phyloP scores from a whole-genome alignment of 345 rosid species.

The Populus deltoides region DNA sequence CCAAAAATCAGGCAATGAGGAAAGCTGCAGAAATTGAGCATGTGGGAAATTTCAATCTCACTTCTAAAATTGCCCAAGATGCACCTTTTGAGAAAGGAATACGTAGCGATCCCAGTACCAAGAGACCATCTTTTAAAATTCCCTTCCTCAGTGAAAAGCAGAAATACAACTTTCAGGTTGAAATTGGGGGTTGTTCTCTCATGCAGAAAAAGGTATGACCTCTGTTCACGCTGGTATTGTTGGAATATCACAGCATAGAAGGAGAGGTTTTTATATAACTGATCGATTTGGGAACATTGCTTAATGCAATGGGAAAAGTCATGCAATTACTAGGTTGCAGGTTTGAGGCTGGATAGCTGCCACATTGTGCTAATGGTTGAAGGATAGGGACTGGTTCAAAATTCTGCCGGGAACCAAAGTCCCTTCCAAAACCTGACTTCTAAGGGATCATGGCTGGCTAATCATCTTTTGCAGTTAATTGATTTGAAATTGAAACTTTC shows the following conservation, averaged over 20 bases:
- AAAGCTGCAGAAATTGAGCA: constrained; percentile 35
- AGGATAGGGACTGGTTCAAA: neutral
- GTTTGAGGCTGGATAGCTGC: neutral
- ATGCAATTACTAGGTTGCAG: neutral
- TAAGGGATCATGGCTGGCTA: neutral
- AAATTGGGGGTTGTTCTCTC: constrained; percentile 30
- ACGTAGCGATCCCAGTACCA: constrained; percentile 30
- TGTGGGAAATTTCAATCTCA: constrained; percentile 31
- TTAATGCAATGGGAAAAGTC: neutral
- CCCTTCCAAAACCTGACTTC: neutral
- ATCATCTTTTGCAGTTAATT: neutral
- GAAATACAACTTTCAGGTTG: constrained; percentile 29
- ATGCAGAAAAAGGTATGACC: constrained; percentile 49
- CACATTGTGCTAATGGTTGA: neutral
- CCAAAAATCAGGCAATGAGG: constrained; percentile 29
- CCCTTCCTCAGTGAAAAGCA: constrained; percentile 39
- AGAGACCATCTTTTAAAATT: constrained; percentile 19
- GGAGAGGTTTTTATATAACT: neutral
- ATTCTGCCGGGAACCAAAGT: neutral
- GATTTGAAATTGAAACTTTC: neutral
- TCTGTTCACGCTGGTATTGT: constrained; percentile 9
- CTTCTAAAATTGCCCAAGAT: constrained; percentile 35
- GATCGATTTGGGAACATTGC: neutral
- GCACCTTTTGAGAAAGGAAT: constrained; percentile 32
- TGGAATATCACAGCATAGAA: neutral